Evolutionary conservation across 23 red algal species (phyloP), one percentile per base, ranked within the genome.

Genomic region (Gracilaria gracilis): DNA sequence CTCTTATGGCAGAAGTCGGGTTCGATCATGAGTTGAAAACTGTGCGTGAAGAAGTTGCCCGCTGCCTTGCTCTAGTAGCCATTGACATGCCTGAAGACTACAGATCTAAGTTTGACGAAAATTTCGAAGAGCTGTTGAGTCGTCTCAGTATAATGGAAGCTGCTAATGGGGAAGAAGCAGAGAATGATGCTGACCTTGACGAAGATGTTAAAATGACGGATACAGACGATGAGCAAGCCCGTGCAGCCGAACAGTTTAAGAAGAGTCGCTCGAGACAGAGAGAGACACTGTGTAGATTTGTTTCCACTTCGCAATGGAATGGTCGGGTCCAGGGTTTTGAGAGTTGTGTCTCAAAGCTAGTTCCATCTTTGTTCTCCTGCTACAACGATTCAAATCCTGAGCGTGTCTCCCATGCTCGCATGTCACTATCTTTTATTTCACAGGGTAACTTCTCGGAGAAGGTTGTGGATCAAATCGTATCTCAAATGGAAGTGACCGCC

Each of bases 21-120:
- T 95, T 95, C 59, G 75, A 80, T 79, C 93, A 95, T 76, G 76
- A 83, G 33, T 59, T 95, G 29, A 95, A 95, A 72, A 87, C 74
- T 44, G 93, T 95, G 11, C 77, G 93, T 9, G 93, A 95, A 67
- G 93, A 95, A 81, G 75, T 95, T 40, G 93, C 79, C 13, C 76
- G 87, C 4, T 91, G 75, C n/a, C 48, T 95, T 36, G 38, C 55
- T 24, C 36, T 95, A 16, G 19, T 89, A 16, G 87, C 93, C 13
- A 57, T 84, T 53, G 69, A 89, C 37, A 57, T 61, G 19, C 61
- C 84, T 11, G 27, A 75, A 15, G 32, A 83, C 23, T 35, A 46
- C 29, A 35, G 35, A 57, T 29, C 67, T 23, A 69, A 70, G 9
- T 88, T 88, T 54, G 27, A 51, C n/a, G 62, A 83, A 34, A 78